phyloP scores from a whole-genome alignment of 163 green algal species.

The Volvox carteri region DNA sequence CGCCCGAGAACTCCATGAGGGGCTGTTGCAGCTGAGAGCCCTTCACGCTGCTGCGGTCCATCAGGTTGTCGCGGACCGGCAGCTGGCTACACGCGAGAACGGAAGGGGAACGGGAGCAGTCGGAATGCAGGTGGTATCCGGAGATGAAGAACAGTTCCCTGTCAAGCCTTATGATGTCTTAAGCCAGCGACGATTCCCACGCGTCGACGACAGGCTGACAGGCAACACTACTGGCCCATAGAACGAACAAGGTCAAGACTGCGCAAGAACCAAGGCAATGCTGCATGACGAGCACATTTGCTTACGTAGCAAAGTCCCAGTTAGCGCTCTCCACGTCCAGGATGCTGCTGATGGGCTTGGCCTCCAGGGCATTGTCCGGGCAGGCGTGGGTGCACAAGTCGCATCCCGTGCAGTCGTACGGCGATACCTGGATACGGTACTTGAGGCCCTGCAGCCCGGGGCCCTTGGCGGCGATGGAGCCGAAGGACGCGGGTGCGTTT shows the following conservation, averaged over 20 bases:
- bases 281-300: no score
- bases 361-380: conserved; percentile 67
- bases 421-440: conserved; percentile 77
- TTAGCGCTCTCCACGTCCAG: conserved; percentile 60
- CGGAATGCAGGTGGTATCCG: no score
- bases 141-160: no score
- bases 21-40: conserved; percentile 69
- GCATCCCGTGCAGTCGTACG: conserved; percentile 78
- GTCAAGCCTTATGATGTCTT: no score
- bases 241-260: no score
- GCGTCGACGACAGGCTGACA: no score
- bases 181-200: no score
- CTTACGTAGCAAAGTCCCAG: conserved; percentile 61
- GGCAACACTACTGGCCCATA: no score
- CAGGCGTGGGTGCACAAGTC: conserved; percentile 76
- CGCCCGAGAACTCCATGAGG: conserved; percentile 74
- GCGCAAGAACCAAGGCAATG: no score
- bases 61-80: conserved; percentile 55
- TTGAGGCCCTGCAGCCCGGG: conserved; percentile 59
- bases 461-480: conserved; percentile 62
- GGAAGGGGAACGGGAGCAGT: neutral
- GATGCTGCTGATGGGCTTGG: conserved; percentile 59
- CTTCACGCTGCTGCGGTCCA: conserved; percentile 67
- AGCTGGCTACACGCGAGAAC: conserved; percentile 18
- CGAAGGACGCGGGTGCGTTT: conserved; percentile 62